A percentile compares a stretch with the other conserved stretches of the same genome.
These are phyloP conservation scores for Colletotrichum camelliae DNA, from an alignment of 2,329 filamentous ascomycete genomes.

Conservation along the genomic window DNA sequence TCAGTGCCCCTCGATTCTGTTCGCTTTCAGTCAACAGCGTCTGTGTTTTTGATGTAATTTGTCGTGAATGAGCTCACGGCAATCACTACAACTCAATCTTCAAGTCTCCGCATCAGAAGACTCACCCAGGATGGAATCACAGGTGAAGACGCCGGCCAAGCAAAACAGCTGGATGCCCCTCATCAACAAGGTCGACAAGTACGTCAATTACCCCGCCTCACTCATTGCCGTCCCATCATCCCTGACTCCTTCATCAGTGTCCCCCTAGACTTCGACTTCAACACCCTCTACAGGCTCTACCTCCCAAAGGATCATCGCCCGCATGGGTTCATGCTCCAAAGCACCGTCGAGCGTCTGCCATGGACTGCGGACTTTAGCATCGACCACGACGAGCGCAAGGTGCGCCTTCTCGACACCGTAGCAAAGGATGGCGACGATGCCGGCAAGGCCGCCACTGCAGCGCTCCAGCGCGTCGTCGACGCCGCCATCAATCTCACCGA, in stretches of 20 bases:
- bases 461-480: slow-evolving; percentile 45
- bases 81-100: not conserved
- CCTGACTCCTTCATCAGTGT: slow-evolving; percentile 39
- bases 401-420: slow-evolving; percentile 35
- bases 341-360: slow-evolving; percentile 51
- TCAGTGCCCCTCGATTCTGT: not conserved
- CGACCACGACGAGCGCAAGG: slow-evolving; percentile 32
- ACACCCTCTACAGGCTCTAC: slow-evolving; percentile 51
- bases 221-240: not conserved
- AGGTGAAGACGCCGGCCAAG: not conserved
- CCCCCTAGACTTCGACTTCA: slow-evolving; percentile 47
- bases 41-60: too few species aligned
- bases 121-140: not conserved
- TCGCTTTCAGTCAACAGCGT: not conserved
- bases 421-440: slow-evolving; percentile 25
- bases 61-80: not conserved
- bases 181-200: slow-evolving; percentile 49
- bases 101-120: fast-evolving
- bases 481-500: slow-evolving; percentile 34
- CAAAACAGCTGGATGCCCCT: slow-evolving; percentile 25
- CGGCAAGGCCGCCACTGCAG: slow-evolving; percentile 36
- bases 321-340: slow-evolving; percentile 55
- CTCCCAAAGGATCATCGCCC: slow-evolving; percentile 49
- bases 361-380: slow-evolving; percentile 47
- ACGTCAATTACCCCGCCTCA: slow-evolving; percentile 22